Conservation (phyloP, 768 basidiomycete species). For the Boletellus emodensis region DNA sequence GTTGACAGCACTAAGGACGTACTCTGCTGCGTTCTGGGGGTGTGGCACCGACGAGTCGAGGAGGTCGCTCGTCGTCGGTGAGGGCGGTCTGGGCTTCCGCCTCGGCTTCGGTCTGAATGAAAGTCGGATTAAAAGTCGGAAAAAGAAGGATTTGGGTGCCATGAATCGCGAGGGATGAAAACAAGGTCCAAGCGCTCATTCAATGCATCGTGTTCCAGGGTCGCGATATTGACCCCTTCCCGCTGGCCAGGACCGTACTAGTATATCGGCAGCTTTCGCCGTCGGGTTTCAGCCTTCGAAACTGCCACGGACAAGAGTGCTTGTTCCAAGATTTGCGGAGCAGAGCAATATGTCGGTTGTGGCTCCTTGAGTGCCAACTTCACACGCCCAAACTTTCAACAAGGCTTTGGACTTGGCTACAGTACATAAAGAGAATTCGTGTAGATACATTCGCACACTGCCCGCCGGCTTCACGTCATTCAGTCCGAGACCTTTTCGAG, state of each 20-base stretch:
- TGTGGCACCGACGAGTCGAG: neutral
- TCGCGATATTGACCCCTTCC: no score
- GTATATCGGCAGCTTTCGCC: no score
- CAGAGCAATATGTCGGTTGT: no score
- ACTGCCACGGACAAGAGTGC: neutral
- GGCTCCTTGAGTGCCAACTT: no score
- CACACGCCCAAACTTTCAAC: no score
- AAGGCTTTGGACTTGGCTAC: no score
- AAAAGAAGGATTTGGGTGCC: neutral
- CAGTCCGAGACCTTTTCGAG: slow-evolving; percentile 4
- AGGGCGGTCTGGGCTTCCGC: neutral
- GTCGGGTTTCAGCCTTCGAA: neutral
- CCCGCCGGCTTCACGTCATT: no score
- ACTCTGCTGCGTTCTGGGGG: neutral
- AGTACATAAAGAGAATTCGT: no score
- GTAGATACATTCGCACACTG: no score
- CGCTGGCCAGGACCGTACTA: no score
- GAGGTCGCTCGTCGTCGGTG: neutral
- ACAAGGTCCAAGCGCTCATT: neutral
- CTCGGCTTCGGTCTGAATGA: neutral
- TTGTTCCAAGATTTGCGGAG: no score
- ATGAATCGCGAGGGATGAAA: neutral
- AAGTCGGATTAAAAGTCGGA: neutral
- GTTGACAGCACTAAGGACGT: neutral
- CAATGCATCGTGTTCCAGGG: no score